Conservation (phyloP, 2,329 filamentous ascomycete genomes). For the Alternaria incomplexa region DNA sequence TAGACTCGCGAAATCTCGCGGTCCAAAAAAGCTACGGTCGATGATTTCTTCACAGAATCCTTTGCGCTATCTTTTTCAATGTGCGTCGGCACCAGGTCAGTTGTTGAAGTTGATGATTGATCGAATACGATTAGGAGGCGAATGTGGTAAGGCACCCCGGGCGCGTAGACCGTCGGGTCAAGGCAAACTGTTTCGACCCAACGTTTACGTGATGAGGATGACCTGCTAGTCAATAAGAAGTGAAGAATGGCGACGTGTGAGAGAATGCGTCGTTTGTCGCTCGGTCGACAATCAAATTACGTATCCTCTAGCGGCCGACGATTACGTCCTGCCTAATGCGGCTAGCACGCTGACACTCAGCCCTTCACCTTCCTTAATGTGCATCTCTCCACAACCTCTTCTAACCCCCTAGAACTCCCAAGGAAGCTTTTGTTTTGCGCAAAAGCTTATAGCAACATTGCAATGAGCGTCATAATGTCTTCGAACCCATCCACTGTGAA, state of each 20-base stretch:
- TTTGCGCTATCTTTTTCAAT: too few species aligned
- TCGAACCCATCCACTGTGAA: constrained; percentile 8
- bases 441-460: not conserved
- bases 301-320: constrained; percentile 4
- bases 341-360: constrained; percentile 1
- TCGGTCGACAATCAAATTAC: constrained; percentile 6
- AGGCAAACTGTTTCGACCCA: not conserved
- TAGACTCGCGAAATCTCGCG: not conserved
- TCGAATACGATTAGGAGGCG: not conserved
- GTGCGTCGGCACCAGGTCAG: not conserved
- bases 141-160: not conserved
- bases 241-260: not conserved
- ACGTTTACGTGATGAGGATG: not conserved
- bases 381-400: not conserved
- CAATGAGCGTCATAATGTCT: constrained; percentile 6
- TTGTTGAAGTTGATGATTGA: not conserved
- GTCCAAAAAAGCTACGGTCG: not conserved
- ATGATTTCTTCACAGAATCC: not conserved
- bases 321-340: constrained; percentile 11
- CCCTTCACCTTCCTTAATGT: constrained; percentile 10
- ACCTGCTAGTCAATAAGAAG: not conserved
- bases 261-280: not conserved
- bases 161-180: not conserved
- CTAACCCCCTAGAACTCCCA: not conserved
- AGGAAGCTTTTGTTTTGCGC: constrained; percentile 5